A percentile compares a stretch with the other conserved stretches of the same genome.
Evolutionary conservation across 306 rosid genomes (phyloP).

Genomic region (Fagus crenata): DNA sequence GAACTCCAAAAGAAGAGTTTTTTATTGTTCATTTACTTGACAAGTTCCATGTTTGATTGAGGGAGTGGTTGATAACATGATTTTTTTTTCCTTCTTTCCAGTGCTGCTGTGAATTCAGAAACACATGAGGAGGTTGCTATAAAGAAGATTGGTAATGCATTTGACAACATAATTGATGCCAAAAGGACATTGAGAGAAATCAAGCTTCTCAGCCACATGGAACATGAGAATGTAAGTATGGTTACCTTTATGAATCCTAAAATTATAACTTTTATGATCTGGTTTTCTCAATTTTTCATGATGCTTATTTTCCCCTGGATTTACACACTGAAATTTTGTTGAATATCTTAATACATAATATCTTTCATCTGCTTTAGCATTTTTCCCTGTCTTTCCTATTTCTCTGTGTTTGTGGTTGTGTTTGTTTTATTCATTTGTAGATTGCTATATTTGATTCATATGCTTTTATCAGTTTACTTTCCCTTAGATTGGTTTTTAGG

Average conservation of each 20-base stretch:
- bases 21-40: slow-evolving; percentile 8
- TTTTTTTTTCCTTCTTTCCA: slow-evolving; percentile 32
- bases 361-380: background rate
- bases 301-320: background rate
- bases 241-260: background rate
- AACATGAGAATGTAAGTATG: slow-evolving; percentile 77
- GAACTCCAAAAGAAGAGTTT: background rate
- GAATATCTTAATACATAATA: background rate
- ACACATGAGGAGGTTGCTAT: slow-evolving; percentile 91
- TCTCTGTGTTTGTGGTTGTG: background rate
- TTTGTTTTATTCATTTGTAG: background rate
- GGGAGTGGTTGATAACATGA: slow-evolving; percentile 12
- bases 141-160: slow-evolving; percentile 86
- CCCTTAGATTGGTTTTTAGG: background rate
- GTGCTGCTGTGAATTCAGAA: slow-evolving; percentile 88
- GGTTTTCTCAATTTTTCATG: background rate
- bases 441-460: background rate
- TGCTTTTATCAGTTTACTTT: background rate
- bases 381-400: background rate
- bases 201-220: slow-evolving; percentile 88
- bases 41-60: slow-evolving; percentile 20
- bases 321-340: background rate
- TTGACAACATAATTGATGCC: slow-evolving; percentile 83
- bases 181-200: slow-evolving; percentile 93
- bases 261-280: background rate